Base-by-base conservation (phyloP, 768 basidiomycete genomes). In the Leccinum fibrillosum region DNA sequence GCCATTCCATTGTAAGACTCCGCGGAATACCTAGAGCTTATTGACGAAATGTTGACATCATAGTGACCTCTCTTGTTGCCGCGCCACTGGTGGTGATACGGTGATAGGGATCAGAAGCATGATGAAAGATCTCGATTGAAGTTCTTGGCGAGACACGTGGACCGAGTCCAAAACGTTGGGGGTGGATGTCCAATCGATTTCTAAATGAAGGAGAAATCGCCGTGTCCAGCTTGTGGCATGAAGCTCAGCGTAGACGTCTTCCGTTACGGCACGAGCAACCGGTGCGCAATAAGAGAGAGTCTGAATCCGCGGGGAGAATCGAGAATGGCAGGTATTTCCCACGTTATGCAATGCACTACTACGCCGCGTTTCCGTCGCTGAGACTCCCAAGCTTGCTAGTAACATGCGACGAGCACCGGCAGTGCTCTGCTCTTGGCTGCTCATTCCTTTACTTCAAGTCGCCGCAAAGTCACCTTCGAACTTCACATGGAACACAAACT, bases 381-480 rank as follows among this genome's bases (percentile, higher is more conserved):
- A 19, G 32, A 49, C 32, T 49, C 23, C 28, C 44, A 32, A 53
- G 13, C 55, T 32, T 49, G 52, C 48, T 13, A 28, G 28, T 66
- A 60, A 57, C 57, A 71, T 69, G 69, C 67, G 56, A 62, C 69
- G 67, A 50, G 51, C 45, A 64, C 58, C 52, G 45, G 39, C 49
- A 17, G 53, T 53, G 28, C 55, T 66, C 48, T 57, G 25, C 25
- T 57, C 54, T 49, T 68, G 60, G 63, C 26, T 70, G 10, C 58
- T 62, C 54, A n/a, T 55, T 8, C 51, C 34, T 10, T n/a, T 55
- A 13, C 42, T 71, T 2, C 35, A 61, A 1, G 60, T 60, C 17
- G 32, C 42, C 12, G 62, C 57, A 51, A 50, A 47, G 13, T 55
- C 58, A 7, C 17, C 25, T 21, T 55, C 56, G 15, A 69, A 68